These are phyloP conservation scores for Rhodotorula toruloides DNA, from an alignment of 768 basidiomycete species.

Conservation along the genomic window DNA sequence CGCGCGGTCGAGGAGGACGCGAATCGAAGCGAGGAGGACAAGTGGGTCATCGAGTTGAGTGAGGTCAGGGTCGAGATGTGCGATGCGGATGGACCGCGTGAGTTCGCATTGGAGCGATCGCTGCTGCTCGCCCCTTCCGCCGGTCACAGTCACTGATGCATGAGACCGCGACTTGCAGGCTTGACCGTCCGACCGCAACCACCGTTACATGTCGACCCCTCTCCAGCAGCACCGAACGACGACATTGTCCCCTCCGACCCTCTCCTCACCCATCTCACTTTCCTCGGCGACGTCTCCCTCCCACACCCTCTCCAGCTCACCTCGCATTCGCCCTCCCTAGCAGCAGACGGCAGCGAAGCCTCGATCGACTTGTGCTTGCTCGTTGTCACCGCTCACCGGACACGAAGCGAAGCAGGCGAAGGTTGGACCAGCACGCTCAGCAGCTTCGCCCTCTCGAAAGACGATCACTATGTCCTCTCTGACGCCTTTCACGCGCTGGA, in stretches of 20 bases:
- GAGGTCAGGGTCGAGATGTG: conserved; percentile 33
- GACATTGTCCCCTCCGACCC: background rate
- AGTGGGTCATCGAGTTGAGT: conserved; percentile 20
- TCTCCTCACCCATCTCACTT: conserved; percentile 18
- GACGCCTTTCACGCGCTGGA: conserved; percentile 23
- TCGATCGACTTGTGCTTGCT: conserved; percentile 25
- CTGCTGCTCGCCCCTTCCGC: no score
- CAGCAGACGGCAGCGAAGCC: conserved; percentile 1
- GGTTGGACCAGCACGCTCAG: background rate
- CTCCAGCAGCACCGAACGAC: background rate
- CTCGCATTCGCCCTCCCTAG: background rate
- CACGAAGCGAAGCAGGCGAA: no score
- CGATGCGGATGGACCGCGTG: conserved; percentile 18
- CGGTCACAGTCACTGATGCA: no score
- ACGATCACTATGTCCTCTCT: conserved; percentile 2
- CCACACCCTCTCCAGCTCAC: conserved; percentile 1
- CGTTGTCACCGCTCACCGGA: conserved; percentile 14
- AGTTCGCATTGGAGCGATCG: no score
- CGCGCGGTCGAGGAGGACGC: no score
- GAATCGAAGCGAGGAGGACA: background rate
- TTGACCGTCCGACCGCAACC: conserved; percentile 29
- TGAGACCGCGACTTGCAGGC: no score
- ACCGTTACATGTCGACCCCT: conserved; percentile 8
- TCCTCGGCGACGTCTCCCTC: conserved; percentile 28
- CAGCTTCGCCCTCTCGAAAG: conserved; percentile 3